Conservation (phyloP, 345 rosid species). For the Rhodamnia argentea region DNA sequence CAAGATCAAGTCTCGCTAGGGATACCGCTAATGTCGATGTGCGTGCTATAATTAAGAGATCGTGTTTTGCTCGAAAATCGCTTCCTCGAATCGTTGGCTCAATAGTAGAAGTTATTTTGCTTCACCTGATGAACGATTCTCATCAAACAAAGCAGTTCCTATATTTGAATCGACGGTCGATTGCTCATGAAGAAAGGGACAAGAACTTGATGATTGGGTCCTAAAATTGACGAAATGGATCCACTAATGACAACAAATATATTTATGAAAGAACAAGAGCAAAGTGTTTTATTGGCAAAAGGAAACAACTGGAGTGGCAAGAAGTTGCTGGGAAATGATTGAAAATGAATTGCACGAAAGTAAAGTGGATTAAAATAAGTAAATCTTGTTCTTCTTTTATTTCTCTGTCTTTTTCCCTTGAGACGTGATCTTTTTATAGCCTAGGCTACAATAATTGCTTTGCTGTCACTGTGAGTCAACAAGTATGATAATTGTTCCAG, state of each 20-base stretch:
- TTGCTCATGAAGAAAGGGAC: neutral
- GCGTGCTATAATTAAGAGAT: neutral
- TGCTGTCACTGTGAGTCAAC: neutral
- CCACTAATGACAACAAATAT: neutral
- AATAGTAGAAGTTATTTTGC: neutral
- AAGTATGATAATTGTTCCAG: neutral
- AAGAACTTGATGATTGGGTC: neutral
- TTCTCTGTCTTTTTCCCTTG: neutral
- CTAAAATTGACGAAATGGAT: neutral
- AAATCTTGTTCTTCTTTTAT: neutral
- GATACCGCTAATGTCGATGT: neutral
- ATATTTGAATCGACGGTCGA: neutral
- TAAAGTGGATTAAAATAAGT: neutral
- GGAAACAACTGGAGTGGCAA: neutral
- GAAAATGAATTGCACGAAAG: neutral
- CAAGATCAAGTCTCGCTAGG: neutral
- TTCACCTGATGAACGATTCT: neutral
- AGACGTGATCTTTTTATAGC: neutral
- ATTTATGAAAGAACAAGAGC: neutral
- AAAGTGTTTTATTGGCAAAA: neutral
- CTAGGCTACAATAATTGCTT: neutral
- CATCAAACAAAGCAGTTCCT: neutral
- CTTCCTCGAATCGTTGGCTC: neutral
- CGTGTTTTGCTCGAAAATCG: neutral
- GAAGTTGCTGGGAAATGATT: neutral